phyloP scores from a whole-genome alignment of 1,139 yeast genomes.

The Lodderomyces margitis region DNA sequence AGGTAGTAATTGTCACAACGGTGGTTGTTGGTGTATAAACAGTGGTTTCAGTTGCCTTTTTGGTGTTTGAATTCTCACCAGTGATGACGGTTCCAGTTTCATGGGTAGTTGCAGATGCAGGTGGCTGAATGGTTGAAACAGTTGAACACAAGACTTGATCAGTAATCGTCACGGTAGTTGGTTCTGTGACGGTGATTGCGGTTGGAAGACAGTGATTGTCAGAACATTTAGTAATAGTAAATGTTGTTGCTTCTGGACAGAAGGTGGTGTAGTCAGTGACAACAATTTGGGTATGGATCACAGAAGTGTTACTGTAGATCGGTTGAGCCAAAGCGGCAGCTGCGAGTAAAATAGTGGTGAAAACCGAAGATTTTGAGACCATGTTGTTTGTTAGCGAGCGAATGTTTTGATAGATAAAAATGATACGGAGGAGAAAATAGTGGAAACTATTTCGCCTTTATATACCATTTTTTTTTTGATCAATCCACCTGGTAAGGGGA shows the following conservation, averaged over 20 bases:
- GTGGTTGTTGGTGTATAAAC: conserved; percentile 14
- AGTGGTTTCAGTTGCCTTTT: conserved; percentile 11
- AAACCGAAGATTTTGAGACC: not conserved
- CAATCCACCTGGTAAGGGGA: not conserved
- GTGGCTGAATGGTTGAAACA: not conserved
- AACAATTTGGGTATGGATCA: not conserved
- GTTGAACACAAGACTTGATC: conserved; percentile 3
- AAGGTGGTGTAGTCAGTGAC: conserved; percentile 14
- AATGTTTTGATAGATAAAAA: not conserved
- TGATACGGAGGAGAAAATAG: not conserved
- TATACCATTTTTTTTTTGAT: not conserved
- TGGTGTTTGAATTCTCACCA: not conserved
- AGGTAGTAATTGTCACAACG: conserved; percentile 9
- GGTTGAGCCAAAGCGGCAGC: not conserved
- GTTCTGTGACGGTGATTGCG: conserved; percentile 6
- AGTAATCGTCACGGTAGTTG: conserved; percentile 4
- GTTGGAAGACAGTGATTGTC: conserved; percentile 9
- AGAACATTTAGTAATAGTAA: conserved; percentile 9
- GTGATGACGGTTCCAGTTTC: not conserved
- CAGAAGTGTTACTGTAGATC: not conserved
- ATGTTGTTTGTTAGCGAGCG: conserved; percentile 2
- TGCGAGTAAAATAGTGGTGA: conserved; percentile 1
- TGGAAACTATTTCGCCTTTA: not conserved
- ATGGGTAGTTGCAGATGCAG: conserved; percentile 2
- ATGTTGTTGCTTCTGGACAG: conserved; percentile 13